Percentiles rank a stretch among this genome's conserved stretches.
These are phyloP conservation scores for Septoria petroselini DNA, from an alignment of 2,329 filamentous ascomycete genomes.

Conservation along the genomic window DNA sequence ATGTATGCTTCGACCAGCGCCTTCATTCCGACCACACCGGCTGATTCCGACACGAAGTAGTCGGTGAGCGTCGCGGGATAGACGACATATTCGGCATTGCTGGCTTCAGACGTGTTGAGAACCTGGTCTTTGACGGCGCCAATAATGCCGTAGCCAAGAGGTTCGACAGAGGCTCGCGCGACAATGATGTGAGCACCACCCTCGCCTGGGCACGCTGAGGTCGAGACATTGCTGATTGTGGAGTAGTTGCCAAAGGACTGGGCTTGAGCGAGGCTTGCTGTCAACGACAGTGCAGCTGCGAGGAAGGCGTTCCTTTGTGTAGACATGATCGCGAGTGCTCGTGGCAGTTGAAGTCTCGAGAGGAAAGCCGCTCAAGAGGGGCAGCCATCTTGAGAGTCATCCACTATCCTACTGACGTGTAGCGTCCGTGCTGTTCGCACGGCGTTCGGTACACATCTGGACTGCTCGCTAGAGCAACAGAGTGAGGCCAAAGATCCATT, in stretches of 20 bases:
- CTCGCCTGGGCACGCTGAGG: conserved; percentile 17
- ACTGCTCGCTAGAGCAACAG: neutral
- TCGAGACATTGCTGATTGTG: conserved; percentile 18
- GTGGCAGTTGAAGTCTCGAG: neutral
- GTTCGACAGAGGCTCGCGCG: conserved; percentile 23
- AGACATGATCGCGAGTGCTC: neutral
- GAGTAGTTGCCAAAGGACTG: conserved; percentile 6
- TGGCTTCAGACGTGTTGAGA: conserved; percentile 12
- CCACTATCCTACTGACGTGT: neutral
- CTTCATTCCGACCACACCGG: conserved; percentile 19
- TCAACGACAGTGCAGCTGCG: conserved; percentile 1
- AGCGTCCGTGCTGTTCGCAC: neutral
- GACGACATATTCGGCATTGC: conserved; percentile 21
- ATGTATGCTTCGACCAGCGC: conserved; percentile 18
- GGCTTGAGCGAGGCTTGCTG: neutral
- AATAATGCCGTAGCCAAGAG: conserved; percentile 22
- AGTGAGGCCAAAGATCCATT: neutral
- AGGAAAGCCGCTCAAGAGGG: neutral
- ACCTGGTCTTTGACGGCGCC: conserved; percentile 22
- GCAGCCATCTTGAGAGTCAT: neutral
- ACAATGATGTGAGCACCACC: conserved; percentile 26
- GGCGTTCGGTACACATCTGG: neutral
- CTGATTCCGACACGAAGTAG: conserved; percentile 25
- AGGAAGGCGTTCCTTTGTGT: neutral
- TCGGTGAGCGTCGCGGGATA: conserved; percentile 24